phyloP scores from a whole-genome alignment of 208 protist genomes.

The Strigomonas oncopelti region DNA sequence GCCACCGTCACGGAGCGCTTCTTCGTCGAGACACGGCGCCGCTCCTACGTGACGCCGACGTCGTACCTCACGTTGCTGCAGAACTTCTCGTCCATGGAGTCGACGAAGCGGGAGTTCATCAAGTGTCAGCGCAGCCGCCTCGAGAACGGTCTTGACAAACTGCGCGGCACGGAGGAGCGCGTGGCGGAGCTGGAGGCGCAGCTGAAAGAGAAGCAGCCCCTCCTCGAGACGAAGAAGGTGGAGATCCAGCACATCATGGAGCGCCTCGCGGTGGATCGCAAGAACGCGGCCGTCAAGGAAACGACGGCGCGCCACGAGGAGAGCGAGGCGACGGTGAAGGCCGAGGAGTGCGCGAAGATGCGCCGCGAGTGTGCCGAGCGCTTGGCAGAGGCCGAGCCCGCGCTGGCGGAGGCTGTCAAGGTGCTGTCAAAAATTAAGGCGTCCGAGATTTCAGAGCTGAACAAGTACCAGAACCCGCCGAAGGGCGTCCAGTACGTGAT shows the following conservation, averaged over 20 bases:
- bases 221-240: slow-evolving; percentile 89
- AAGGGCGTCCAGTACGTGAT: slow-evolving; percentile 96
- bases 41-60: slow-evolving; percentile 98
- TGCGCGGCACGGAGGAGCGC: slow-evolving; percentile 88
- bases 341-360: slow-evolving; percentile 93
- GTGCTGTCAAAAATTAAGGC: slow-evolving; percentile 94
- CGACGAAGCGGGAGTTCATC: slow-evolving; percentile 78
- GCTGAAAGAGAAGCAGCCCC: slow-evolving; percentile 93
- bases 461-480: slow-evolving; percentile 94
- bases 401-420: slow-evolving; percentile 90
- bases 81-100: slow-evolving; percentile 87
- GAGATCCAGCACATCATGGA: slow-evolving; percentile 94
- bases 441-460: slow-evolving; percentile 95
- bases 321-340: slow-evolving; percentile 89
- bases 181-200: slow-evolving; percentile 92
- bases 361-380: slow-evolving; percentile 83
- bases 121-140: slow-evolving; percentile 82
- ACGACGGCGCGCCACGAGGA: slow-evolving; percentile 88
- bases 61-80: slow-evolving; percentile 95
- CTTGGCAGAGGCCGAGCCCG: slow-evolving; percentile 95
- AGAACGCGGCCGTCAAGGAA: slow-evolving; percentile 88
- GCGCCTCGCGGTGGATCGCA: slow-evolving; percentile 86
- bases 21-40: slow-evolving; percentile 85
- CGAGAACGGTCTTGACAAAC: slow-evolving; percentile 94
- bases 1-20: slow-evolving; percentile 85